Conservation (phyloP, 2,329 filamentous ascomycete species). For the Diaporthe aspalathi region DNA sequence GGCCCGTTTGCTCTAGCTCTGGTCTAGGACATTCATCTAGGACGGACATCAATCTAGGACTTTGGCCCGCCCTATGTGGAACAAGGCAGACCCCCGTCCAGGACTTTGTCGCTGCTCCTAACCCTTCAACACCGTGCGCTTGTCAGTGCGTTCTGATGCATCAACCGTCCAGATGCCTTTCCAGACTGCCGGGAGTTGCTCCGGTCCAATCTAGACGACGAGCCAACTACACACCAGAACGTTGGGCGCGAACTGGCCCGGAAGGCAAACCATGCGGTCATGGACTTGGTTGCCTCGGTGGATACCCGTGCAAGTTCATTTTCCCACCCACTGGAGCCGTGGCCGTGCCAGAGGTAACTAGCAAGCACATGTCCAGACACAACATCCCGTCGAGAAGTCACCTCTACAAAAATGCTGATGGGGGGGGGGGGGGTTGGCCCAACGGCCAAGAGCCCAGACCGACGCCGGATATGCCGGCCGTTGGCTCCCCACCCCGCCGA, state of each 20-base stretch:
- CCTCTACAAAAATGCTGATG: neutral
- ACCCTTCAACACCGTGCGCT: neutral
- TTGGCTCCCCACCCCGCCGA: neutral
- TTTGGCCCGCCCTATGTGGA: constrained; percentile 10
- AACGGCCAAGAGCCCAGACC: neutral
- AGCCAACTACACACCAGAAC: constrained; percentile 2
- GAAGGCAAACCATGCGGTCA: too few species aligned
- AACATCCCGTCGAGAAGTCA: neutral
- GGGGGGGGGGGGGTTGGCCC: too few species aligned
- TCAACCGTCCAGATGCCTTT: neutral
- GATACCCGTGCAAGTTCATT: too few species aligned
- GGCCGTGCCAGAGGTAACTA: neutral
- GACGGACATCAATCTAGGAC: too few species aligned
- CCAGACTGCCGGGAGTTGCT: constrained; percentile 8
- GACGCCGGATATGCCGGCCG: constrained; percentile 2
- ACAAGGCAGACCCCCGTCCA: constrained; percentile 7
- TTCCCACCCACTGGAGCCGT: neutral
- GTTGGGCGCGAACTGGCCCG: neutral
- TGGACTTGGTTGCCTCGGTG: too few species aligned
- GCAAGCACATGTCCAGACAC: neutral
- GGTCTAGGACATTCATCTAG: constrained; percentile 28
- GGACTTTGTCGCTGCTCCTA: constrained; percentile 6
- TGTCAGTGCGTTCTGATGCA: neutral
- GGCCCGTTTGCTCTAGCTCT: neutral
- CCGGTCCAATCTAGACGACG: neutral